Conservation (phyloP, 306 rosid species). For the Acacia acuminata region DNA sequence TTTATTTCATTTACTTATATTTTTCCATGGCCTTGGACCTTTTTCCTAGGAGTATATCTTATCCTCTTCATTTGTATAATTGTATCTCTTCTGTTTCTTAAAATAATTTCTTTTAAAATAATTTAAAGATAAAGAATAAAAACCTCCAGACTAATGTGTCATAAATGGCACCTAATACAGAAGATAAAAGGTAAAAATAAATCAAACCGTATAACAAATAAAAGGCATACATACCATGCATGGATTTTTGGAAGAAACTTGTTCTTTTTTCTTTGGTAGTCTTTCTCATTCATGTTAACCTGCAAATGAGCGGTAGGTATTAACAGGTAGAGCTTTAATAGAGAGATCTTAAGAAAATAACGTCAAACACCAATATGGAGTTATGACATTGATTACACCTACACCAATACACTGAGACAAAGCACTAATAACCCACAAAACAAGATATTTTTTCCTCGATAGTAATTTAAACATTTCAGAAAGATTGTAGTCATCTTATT, state of each 20-base stretch:
- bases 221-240: slow-evolving; percentile 66
- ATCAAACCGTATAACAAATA: neutral
- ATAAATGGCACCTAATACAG: neutral
- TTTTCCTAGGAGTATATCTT: neutral
- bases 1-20: neutral
- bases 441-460: neutral
- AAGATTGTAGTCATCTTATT: neutral
- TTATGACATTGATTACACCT: neutral
- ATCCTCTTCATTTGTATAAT: neutral
- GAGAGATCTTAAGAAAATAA: neutral
- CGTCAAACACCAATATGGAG: slow-evolving; percentile 10
- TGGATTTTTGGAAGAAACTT: slow-evolving; percentile 97
- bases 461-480: neutral
- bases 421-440: neutral
- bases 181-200: neutral
- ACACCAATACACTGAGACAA: neutral
- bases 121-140: neutral
- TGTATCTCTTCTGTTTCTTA: neutral
- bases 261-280: slow-evolving; percentile 95
- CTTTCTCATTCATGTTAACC: slow-evolving; percentile 98
- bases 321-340: neutral
- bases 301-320: slow-evolving; percentile 44
- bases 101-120: neutral
- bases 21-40: neutral
- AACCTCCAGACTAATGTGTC: neutral